Percentiles rank a stretch among this genome's conserved stretches.
Evolutionary conservation across 179 eudicot species (phyloP).

Genomic region (Amaranthus tricolor): DNA sequence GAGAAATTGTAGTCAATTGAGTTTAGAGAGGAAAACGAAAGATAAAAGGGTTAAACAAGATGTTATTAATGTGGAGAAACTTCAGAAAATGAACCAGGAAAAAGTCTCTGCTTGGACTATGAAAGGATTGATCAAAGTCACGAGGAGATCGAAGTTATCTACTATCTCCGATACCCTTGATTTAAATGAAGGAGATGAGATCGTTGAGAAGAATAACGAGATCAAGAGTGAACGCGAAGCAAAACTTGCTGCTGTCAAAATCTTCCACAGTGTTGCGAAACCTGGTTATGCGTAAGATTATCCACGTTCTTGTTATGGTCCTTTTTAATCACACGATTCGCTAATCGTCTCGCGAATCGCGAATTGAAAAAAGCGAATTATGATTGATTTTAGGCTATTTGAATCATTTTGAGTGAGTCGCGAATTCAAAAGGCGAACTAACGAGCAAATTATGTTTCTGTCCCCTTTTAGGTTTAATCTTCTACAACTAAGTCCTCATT

Average conservation of each 20-base stretch:
- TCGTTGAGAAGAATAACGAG: conserved; percentile 36
- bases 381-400: too few species aligned
- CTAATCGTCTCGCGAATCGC: neutral
- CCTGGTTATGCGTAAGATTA: conserved; percentile 53
- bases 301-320: neutral
- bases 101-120: conserved; percentile 86
- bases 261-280: conserved; percentile 70
- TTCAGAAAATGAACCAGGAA: conserved; percentile 53
- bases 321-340: neutral
- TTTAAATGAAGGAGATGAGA: conserved; percentile 39
- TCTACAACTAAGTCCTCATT: neutral
- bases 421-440: too few species aligned
- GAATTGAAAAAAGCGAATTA: too few species aligned
- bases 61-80: conserved; percentile 65
- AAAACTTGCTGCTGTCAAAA: conserved; percentile 51
- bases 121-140: conserved; percentile 59
- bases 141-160: conserved; percentile 49
- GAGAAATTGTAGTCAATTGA: conserved; percentile 40
- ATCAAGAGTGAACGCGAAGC: conserved; percentile 76
- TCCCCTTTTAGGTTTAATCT: too few species aligned
- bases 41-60: conserved; percentile 46
- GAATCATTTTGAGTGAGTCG: too few species aligned
- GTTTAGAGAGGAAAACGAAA: conserved; percentile 36
- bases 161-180: conserved; percentile 55
- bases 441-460: too few species aligned